Percentiles rank a stretch among this genome's conserved stretches.
Conservation (phyloP, 2,329 filamentous ascomycete genomes). For the Botrytis deweyae region DNA sequence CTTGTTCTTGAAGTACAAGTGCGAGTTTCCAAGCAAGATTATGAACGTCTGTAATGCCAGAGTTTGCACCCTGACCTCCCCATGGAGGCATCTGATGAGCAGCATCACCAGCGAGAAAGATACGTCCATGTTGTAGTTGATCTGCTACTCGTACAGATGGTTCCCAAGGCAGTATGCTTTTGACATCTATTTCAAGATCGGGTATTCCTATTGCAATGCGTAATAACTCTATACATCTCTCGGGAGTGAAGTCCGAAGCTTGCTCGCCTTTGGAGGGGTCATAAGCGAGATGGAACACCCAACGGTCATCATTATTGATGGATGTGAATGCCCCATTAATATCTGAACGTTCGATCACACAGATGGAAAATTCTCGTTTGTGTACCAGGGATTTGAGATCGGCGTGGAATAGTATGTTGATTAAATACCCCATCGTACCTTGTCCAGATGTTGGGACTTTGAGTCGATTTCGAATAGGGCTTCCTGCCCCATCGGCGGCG, state of each 20-base stretch:
- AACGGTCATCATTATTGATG: constrained; percentile 36
- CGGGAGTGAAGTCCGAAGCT: constrained; percentile 27
- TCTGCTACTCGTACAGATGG: constrained; percentile 37
- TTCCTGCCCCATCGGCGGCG: constrained; percentile 42
- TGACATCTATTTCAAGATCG: constrained; percentile 36
- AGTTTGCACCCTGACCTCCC: constrained; percentile 46
- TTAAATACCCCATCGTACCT: constrained; percentile 39
- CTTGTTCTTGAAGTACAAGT: constrained; percentile 36
- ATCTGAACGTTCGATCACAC: constrained; percentile 35
- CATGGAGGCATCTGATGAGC: constrained; percentile 50
- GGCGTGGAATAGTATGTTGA: constrained; percentile 42
- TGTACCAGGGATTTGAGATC: constrained; percentile 36
- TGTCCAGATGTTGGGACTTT: constrained; percentile 36
- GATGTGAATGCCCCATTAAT: constrained; percentile 29
- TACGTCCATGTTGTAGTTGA: constrained; percentile 34
- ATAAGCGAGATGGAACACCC: constrained; percentile 37
- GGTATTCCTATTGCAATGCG: constrained; percentile 37
- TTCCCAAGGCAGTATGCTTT: constrained; percentile 41
- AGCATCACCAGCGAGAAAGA: constrained; percentile 50
- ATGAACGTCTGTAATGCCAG: constrained; percentile 43
- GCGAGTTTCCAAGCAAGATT: constrained; percentile 48
- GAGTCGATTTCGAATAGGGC: constrained; percentile 36
- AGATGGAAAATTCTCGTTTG: constrained; percentile 40
- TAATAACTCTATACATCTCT: constrained; percentile 33
- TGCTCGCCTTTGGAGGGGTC: constrained; percentile 31